A percentile compares a stretch with the other conserved stretches of the same genome.
Evolutionary conservation across 148 eudicot species (phyloP).

Genomic region (Suaeda aralocaspica): DNA sequence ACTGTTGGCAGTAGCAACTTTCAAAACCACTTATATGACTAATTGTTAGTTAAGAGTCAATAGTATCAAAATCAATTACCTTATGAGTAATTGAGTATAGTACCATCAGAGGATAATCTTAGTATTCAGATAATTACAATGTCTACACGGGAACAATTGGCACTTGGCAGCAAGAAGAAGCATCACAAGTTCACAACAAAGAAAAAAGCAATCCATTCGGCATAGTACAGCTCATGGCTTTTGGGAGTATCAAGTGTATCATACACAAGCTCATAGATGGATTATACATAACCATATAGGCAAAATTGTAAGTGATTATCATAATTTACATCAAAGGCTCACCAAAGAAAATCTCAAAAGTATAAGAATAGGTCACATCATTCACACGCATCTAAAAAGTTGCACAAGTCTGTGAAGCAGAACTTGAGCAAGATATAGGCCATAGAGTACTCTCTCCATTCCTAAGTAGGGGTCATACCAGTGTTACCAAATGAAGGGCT

Average conservation of each 20-base stretch:
- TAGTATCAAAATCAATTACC: background rate
- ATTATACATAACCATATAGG: no score
- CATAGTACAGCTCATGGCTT: no score
- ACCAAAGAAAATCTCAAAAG: background rate
- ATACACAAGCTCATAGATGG: no score
- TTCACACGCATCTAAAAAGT: background rate
- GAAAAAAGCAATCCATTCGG: background rate
- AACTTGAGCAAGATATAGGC: background rate
- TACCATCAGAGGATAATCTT: background rate
- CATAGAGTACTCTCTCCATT: background rate
- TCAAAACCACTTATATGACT: background rate
- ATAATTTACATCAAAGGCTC: no score
- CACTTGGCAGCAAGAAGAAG: background rate
- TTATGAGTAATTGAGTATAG: no score
- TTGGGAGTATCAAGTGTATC: no score
- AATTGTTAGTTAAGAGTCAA: background rate
- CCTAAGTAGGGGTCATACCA: no score
- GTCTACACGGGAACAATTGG: background rate
- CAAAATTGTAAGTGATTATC: no score
- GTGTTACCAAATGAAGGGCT: no score
- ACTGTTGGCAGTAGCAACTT: background rate
- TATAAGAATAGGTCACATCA: background rate
- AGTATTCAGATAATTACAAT: background rate
- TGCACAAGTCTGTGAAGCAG: background rate
- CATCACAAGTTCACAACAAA: background rate